A percentile compares a stretch with the other conserved stretches of the same genome.
Evolutionary conservation across 1,284 basidiomycete species (phyloP).

Genomic region (Waitea zeae): DNA sequence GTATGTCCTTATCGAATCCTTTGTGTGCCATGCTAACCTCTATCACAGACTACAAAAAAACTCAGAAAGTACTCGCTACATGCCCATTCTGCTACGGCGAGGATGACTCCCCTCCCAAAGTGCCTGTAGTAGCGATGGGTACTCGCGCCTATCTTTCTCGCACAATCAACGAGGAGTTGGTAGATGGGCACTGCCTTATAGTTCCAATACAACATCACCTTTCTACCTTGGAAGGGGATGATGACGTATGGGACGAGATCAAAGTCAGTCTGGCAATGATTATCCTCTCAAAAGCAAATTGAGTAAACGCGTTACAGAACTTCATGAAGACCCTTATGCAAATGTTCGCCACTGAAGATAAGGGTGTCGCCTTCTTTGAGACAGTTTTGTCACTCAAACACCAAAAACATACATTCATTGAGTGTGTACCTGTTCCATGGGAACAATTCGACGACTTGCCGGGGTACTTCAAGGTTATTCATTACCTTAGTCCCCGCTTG

Average conservation of each 20-base stretch:
- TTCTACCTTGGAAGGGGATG: slow-evolving; percentile 84
- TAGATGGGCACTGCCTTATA: slow-evolving; percentile 83
- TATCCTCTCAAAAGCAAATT: neutral
- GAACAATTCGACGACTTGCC: slow-evolving; percentile 74
- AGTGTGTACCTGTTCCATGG: slow-evolving; percentile 82
- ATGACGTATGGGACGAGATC: slow-evolving; percentile 97
- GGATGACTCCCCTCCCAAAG: slow-evolving; percentile 71
- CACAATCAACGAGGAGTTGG: slow-evolving; percentile 73
- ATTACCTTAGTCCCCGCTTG: slow-evolving; percentile 5
- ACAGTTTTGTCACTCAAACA: slow-evolving; percentile 74
- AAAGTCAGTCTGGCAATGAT: slow-evolving; percentile 31
- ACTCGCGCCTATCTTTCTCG: slow-evolving; percentile 82
- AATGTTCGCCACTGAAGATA: slow-evolving; percentile 81
- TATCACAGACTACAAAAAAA: slow-evolving; percentile 75
- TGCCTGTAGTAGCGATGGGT: slow-evolving; percentile 80
- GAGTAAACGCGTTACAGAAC: slow-evolving; percentile 39
- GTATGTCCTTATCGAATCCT: slow-evolving; percentile 21
- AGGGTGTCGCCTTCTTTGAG: slow-evolving; percentile 88
- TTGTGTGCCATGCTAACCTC: neutral
- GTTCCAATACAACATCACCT: slow-evolving; percentile 93
- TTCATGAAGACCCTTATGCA: slow-evolving; percentile 98
- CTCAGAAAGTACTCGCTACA: slow-evolving; percentile 75
- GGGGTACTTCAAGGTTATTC: slow-evolving; percentile 75
- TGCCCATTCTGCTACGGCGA: slow-evolving; percentile 86
- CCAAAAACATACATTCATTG: slow-evolving; percentile 86